Base-by-base conservation (phyloP, 306 rosid genomes). In the Quercus rubra region DNA sequence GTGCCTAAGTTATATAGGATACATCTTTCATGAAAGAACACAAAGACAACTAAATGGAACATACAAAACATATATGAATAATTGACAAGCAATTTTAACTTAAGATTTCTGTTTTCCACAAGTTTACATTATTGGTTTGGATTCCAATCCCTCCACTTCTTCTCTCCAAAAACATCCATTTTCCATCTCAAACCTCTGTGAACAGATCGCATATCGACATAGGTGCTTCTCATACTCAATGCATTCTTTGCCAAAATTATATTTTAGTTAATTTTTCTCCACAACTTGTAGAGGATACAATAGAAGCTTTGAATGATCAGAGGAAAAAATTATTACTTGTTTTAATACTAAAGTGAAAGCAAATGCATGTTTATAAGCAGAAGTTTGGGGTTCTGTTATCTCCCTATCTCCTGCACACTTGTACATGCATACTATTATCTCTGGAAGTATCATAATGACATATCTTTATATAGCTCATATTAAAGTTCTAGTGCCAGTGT, bases 1-100 rank as follows among this genome's bases (percentile, higher is more conserved):
- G n/a, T 13, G 28, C 67, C 80, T 25, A 59, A n/a, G 52, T n/a
- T 57, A 69, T 57, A 72, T 21, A 66, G 13, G 72, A 28, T 64
- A 46, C 15, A 7, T 51, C 46, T 66, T 58, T 81, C 74, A 75
- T 71, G 75, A 75, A 84, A 46, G 33, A 77, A 70, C 74, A 55
- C 35, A 49, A 64, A 70, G 49, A 68, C 64, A 33, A 70, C 61
- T 79, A 55, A 71, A 51, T 75, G 75, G 25, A 69, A 78, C 75
- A 74, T 71, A 52, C 66, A 79, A 78, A 61, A 55, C 77, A 55
- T 21, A 46, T 49, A 59, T 20, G 70, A 15, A 58, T 28, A 67
- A 14, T 1, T 30, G 72, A n/a, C 14, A 8, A 35, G 10, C 72
- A 52, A 71, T 51, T 67, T 63, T 21, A 77, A 28, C 55, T 41